Evolutionary conservation across 2,329 filamentous ascomycete species (phyloP).

Genomic region (Laburnicola sp.): DNA sequence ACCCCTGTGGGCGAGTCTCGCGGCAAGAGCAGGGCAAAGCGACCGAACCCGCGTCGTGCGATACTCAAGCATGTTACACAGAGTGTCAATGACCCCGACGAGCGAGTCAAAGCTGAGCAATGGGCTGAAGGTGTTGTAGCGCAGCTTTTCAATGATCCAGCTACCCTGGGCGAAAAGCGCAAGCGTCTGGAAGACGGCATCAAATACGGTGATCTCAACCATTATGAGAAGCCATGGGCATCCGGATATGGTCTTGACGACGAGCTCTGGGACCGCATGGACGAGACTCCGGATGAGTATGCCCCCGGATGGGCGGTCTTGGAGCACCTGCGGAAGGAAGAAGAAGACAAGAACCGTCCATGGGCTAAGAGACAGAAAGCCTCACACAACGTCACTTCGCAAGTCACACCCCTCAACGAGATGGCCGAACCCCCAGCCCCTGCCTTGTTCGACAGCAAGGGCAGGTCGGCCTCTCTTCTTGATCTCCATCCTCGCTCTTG

Average conservation of each 20-base stretch:
- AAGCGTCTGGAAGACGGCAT: constrained; percentile 31
- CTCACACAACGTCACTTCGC: constrained; percentile 11
- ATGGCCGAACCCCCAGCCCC: constrained; percentile 8
- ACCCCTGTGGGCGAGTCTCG: constrained; percentile 33
- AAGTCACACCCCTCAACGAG: constrained; percentile 30
- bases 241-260: constrained; percentile 33
- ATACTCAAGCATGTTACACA: constrained; percentile 24
- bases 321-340: constrained; percentile 30
- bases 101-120: constrained; percentile 23
- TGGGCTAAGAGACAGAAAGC: constrained; percentile 30
- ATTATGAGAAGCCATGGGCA: constrained; percentile 41
- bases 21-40: constrained; percentile 18
- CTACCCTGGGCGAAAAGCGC: constrained; percentile 32
- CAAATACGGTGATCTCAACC: constrained; percentile 29
- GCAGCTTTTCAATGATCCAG: constrained; percentile 20
- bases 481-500: constrained; percentile 38
- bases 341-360: constrained; percentile 5
- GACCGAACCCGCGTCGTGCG: constrained; percentile 10
- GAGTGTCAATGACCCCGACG: constrained; percentile 23
- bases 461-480: constrained; percentile 23
- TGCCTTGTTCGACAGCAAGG: constrained; percentile 26
- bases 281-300: constrained; percentile 23
- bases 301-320: constrained; percentile 39
- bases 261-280: constrained; percentile 25
- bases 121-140: constrained; percentile 33